phyloP scores from a whole-genome alignment of 352 stramenopile genomes.

The Pythium rishiriense region DNA sequence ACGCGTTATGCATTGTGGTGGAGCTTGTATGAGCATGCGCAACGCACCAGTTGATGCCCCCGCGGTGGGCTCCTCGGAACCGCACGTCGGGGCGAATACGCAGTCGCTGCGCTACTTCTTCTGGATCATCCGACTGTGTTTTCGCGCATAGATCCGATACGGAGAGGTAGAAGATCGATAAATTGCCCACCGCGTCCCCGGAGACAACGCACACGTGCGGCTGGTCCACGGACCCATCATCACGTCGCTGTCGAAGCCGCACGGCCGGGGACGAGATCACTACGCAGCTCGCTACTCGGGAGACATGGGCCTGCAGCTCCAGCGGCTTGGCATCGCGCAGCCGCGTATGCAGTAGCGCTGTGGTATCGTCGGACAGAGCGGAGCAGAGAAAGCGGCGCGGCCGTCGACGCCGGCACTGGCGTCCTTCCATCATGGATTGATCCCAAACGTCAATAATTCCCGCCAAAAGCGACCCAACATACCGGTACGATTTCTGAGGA shows the following conservation, averaged over 20 bases:
- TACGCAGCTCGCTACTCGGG: conserved; percentile 13
- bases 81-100: conserved; percentile 17
- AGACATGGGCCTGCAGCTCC: conserved; percentile 15
- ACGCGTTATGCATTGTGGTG: neutral
- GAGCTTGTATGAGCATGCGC: neutral
- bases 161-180: conserved; percentile 13
- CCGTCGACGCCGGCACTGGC: neutral
- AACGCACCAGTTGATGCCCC: conserved; percentile 23
- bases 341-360: conserved; percentile 7
- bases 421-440: conserved; percentile 5
- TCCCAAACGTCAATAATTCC: conserved; percentile 2
- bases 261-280: neutral
- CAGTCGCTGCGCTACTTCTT: neutral
- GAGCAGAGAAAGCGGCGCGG: neutral
- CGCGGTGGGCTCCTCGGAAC: conserved; percentile 18
- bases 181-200: conserved; percentile 16
- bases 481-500: conserved; percentile 8
- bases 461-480: conserved; percentile 9
- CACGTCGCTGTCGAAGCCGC: neutral
- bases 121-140: neutral
- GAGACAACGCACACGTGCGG: conserved; percentile 15
- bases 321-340: conserved; percentile 6
- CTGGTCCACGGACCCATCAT: neutral
- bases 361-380: neutral
- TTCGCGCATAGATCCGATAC: conserved; percentile 6